Evolutionary conservation across 2,329 filamentous ascomycete species (phyloP), one percentile per base, ranked within the genome.

Genomic region (Nothopassalora personata): DNA sequence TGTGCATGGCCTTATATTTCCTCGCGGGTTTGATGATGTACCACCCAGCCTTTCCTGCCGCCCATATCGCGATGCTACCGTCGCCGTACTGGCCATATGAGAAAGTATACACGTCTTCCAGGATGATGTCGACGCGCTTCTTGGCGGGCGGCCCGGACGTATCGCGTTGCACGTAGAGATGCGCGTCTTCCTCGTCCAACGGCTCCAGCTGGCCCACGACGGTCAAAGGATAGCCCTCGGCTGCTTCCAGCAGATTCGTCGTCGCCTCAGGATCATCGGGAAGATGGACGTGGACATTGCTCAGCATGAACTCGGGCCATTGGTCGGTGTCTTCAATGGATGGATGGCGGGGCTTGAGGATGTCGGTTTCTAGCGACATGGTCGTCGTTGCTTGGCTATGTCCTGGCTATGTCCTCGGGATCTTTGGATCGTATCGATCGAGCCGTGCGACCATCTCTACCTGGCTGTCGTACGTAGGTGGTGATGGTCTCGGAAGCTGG

Each of bases 41-140:
- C 86, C 87, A 90, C 48, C 86, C 87, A 11, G 85, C 81, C 56
- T 77, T 71, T 39, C 85, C 85, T 31, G 80, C 77, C 1, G 86
- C 84, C 88, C 88, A 91, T 31, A 89, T 76, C n/a, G 82, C 77
- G 4, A 83, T 78, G 18, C 78, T 76, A 0, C 79, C 79, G 53
- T 82, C 80, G 33, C 87, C 83, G 11, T 85, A 74, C 61, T 79
- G 73, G 15, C 77, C 79, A 63, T 80, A 81, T 3, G 78, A 74
- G 64, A 76, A 80, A 45, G 72, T 73, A 7, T 71, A 73, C 5
- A 81, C 78, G 34, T 79, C 74, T n/a, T 76, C 73, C 54, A 89
- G 77, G 63, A 87, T 81, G 11, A 70, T 59, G 30, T 48, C 57
- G 60, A 89, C 78, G 47, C 72, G 60, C 54, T 53, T 57, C 47